Percentiles rank a stretch among this genome's conserved stretches.
Conservation (phyloP, 345 rosid genomes). For the Melaleuca quinquenervia region DNA sequence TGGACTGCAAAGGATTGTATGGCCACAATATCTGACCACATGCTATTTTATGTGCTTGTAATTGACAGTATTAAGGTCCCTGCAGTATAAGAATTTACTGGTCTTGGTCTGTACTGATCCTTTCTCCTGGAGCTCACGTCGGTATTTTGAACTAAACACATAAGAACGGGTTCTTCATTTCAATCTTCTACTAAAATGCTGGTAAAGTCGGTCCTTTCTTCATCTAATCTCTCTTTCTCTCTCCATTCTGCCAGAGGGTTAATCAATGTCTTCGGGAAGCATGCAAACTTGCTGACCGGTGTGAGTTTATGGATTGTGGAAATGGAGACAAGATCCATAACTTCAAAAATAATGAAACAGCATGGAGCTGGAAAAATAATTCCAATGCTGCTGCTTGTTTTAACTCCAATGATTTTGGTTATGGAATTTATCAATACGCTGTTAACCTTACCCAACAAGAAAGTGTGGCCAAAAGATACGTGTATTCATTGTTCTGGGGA, state of each 20-base stretch:
- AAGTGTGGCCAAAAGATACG: slow-evolving; percentile 43
- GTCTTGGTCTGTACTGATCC: background rate
- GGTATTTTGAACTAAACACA: background rate
- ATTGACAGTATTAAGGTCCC: no score
- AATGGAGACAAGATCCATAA: background rate
- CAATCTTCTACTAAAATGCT: background rate
- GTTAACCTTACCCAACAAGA: slow-evolving; percentile 40
- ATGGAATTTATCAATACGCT: slow-evolving; percentile 48
- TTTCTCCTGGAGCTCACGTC: background rate
- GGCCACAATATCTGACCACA: background rate
- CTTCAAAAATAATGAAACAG: rapidly evolving
- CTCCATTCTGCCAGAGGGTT: slow-evolving; percentile 54
- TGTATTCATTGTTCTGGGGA: slow-evolving; percentile 86
- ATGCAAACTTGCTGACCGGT: slow-evolving; percentile 7
- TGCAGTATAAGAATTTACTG: background rate
- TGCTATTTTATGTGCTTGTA: background rate
- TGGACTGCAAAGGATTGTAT: background rate
- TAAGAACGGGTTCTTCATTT: background rate
- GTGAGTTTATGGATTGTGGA: slow-evolving; percentile 62
- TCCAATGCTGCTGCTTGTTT: slow-evolving; percentile 41
- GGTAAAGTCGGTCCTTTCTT: background rate
- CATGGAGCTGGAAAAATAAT: slow-evolving; percentile 24
- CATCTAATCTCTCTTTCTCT: background rate
- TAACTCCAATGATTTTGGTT: slow-evolving; percentile 16
- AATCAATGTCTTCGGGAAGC: slow-evolving; percentile 74